Evolutionary conservation across 2,329 filamentous ascomycete genomes (phyloP), one percentile per base, ranked within the genome.

Genomic region (Elsinoe australis): DNA sequence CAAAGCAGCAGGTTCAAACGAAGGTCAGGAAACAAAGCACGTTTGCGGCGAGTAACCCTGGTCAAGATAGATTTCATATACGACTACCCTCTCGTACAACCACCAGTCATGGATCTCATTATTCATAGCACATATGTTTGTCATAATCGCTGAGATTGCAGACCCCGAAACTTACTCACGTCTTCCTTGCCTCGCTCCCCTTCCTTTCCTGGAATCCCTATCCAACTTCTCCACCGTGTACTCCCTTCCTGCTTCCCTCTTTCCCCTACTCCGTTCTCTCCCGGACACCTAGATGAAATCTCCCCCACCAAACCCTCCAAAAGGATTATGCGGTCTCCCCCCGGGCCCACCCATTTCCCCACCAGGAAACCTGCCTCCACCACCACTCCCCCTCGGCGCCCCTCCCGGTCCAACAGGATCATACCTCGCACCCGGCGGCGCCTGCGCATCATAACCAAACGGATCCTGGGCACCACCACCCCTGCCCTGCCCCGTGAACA

Each of bases 351-450:
- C 68, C 50, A 65, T 64, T 7, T 65, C 67, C 15, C 69, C 69
- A 32, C 64, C 63, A 8, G 71, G 64, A 36, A 71, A 73, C 53
- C 67, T 66, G 4, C 70, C 67, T 7, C 33, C 32, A 18, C 67
- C 65, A 33, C 68, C 64, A 49, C 64, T 63, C 44, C 72, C 67
- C 50, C 71, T 70, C 17, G 76, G 75, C 28, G 66, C 65, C 54
- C 75, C 74, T 0, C 83, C 83, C 0, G 87, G 87, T 0, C 85
- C 85, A 17, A 89, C 67, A 2, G 90, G 90, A 70, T 96, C 92
- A 69, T 87, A 96, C 54, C 92, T 74, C n/a, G 88, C 83, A 1
- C 92, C 92, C 1, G 87, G 88, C 3, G 92, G 92, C 21, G 79
- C 82, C 61, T 82, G 83, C 1, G 83, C 80, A 60, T 89, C 77